Percentiles rank a stretch among this genome's conserved stretches.
These are phyloP conservation scores for Fusarium avenaceum DNA, from an alignment of 2,329 filamentous ascomycete genomes.

Conservation along the genomic window DNA sequence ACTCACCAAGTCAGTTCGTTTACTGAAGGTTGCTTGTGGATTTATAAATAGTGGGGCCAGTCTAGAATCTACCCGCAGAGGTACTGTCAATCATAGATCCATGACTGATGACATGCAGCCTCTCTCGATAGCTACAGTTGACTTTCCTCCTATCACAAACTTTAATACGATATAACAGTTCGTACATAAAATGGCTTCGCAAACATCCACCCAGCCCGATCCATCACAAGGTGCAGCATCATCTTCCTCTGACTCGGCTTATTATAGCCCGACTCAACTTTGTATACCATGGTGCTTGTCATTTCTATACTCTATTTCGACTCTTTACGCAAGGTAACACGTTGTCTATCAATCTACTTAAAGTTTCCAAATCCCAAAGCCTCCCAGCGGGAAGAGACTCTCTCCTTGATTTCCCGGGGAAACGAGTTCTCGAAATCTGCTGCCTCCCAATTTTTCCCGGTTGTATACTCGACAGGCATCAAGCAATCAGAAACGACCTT, in stretches of 20 bases:
- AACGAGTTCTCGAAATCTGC: no score
- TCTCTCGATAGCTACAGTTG: slow-evolving; percentile 5
- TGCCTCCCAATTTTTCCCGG: no score
- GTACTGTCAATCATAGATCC: slow-evolving; percentile 30
- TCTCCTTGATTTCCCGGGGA: no score
- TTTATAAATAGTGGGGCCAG: slow-evolving; percentile 23
- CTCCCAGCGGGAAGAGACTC: no score
- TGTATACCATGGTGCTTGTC: no score
- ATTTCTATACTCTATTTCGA: no score
- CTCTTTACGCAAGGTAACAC: no score
- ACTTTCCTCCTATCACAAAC: slow-evolving; percentile 23
- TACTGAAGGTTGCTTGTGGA: slow-evolving; percentile 8
- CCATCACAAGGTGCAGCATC: slow-evolving; percentile 31
- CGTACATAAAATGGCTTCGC: slow-evolving; percentile 46
- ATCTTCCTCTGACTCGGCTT: slow-evolving; percentile 1
- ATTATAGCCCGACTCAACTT: no score
- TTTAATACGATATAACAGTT: slow-evolving; percentile 20
- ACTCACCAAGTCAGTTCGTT: background rate
- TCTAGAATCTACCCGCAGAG: slow-evolving; percentile 20
- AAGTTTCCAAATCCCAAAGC: no score
- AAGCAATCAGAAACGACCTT: no score
- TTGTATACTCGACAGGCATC: no score
- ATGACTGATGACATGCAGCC: slow-evolving; percentile 31
- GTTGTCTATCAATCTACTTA: no score
- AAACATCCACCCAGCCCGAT: slow-evolving; percentile 26